These are phyloP conservation scores for Candida odintsovae DNA, from an alignment of 805 yeast species.

Conservation along the genomic window DNA sequence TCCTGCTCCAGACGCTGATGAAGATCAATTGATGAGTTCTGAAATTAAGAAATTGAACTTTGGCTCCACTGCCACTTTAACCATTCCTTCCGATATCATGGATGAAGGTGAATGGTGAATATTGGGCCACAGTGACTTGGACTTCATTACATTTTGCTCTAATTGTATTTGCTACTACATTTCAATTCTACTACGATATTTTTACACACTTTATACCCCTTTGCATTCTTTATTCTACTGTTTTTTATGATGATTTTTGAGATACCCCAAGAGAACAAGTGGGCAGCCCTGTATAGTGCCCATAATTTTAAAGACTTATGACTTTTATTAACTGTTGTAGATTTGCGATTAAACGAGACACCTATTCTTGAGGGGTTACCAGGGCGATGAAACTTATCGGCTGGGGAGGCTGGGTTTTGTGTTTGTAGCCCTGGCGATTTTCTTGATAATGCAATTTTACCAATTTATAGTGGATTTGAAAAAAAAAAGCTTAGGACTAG, in stretches of 20 bases:
- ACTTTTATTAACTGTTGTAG: neutral
- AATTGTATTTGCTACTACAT: neutral
- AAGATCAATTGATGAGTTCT: slow-evolving; percentile 17
- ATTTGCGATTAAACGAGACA: too few species aligned
- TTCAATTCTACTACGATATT: neutral
- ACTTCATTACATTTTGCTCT: too few species aligned
- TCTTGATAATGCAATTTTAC: neutral
- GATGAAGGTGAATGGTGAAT: slow-evolving; percentile 5
- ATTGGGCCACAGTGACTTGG: neutral
- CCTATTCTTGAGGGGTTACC: too few species aligned
- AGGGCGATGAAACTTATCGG: too few species aligned
- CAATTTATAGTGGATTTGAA: too few species aligned
- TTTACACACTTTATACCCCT: neutral
- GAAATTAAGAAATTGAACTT: slow-evolving; percentile 19
- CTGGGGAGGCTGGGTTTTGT: too few species aligned
- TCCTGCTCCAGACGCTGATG: slow-evolving; percentile 51
- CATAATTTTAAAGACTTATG: neutral
- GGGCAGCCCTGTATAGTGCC: neutral
- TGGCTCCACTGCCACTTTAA: slow-evolving; percentile 11
- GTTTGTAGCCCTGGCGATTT: neutral
- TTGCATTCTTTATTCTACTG: neutral
- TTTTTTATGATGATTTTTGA: neutral
- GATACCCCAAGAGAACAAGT: neutral
- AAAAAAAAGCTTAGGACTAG: too few species aligned
- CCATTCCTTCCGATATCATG: slow-evolving; percentile 17